These are phyloP conservation scores for Mortierella sp. DNA, from an alignment of 371 early-diverging fungal genomes.

Conservation along the genomic window DNA sequence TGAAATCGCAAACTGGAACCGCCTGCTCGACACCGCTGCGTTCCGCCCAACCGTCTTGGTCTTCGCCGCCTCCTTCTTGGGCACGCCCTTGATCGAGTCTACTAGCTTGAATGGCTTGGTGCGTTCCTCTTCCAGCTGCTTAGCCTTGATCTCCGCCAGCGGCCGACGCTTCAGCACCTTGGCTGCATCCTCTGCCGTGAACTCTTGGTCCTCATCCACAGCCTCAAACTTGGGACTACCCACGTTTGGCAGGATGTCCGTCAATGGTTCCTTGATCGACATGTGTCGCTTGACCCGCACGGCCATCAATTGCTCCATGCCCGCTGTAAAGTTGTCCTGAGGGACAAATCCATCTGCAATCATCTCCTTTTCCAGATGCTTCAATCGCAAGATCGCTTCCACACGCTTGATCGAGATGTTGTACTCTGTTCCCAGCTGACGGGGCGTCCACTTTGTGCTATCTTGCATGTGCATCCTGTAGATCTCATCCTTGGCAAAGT, in stretches of 20 bases:
- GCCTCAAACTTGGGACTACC: constrained; percentile 83
- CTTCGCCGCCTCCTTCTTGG: constrained; percentile 8
- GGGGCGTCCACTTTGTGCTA: constrained; percentile 73
- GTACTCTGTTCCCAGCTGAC: constrained; percentile 78
- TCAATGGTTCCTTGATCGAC: constrained; percentile 67
- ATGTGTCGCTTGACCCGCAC: constrained; percentile 55
- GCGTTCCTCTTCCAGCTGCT: constrained; percentile 56
- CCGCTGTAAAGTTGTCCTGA: constrained; percentile 56
- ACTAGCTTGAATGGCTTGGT: constrained; percentile 53
- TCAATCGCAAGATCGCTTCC: constrained; percentile 90
- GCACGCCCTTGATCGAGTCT: constrained; percentile 33
- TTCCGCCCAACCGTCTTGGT: constrained; percentile 39
- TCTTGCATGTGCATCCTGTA: constrained; percentile 73
- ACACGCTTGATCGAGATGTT: constrained; percentile 86
- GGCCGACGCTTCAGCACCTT: constrained; percentile 78
- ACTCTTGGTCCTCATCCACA: constrained; percentile 79
- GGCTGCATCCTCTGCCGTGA: constrained; percentile 86
- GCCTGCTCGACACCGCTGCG: constrained; percentile 34
- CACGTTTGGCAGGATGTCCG: constrained; percentile 70
- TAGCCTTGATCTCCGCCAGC: constrained; percentile 71
- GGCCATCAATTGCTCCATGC: constrained; percentile 89
- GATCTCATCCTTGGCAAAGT: constrained; percentile 76
- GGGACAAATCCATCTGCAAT: constrained; percentile 61
- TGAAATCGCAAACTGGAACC: constrained; percentile 52
- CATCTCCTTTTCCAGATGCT: constrained; percentile 80